Conservation (phyloP, 805 yeast genomes). For the Hanseniaspora lindneri region DNA sequence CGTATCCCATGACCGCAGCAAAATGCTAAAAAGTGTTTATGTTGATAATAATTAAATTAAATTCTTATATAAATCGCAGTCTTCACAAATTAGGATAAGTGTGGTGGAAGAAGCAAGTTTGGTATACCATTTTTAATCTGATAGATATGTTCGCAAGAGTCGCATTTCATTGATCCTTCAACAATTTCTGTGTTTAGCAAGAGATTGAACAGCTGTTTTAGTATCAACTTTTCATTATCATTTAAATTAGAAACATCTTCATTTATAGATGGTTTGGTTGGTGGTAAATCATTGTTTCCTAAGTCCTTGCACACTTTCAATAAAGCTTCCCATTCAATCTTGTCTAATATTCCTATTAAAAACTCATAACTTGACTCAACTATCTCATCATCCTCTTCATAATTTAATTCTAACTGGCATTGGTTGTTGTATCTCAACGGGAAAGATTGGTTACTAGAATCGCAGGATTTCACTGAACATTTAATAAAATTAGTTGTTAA, state of each 20-base stretch:
- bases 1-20: too few relatives aligned
- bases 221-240: slow-evolving; percentile 35
- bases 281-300: slow-evolving; percentile 52
- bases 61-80: too few relatives aligned
- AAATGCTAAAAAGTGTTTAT: too few relatives aligned
- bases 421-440: slow-evolving; percentile 52
- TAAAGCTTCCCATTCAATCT: slow-evolving; percentile 83
- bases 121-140: slow-evolving; percentile 89
- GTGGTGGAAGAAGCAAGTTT: slow-evolving; percentile 88
- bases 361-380: slow-evolving; percentile 77
- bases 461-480: slow-evolving; percentile 80
- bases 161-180: slow-evolving; percentile 84
- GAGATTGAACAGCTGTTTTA: slow-evolving; percentile 65
- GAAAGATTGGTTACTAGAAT: slow-evolving; percentile 58
- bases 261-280: slow-evolving; percentile 42
- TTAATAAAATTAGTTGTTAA: slow-evolving; percentile 92
- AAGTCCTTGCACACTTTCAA: slow-evolving; percentile 63
- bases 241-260: slow-evolving; percentile 28
- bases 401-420: slow-evolving; percentile 45
- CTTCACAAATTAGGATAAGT: slow-evolving; percentile 42
- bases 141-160: slow-evolving; percentile 75
- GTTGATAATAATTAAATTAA: too few relatives aligned
- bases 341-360: slow-evolving; percentile 57
- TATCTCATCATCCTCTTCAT: slow-evolving; percentile 37
- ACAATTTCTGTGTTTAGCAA: slow-evolving; percentile 74